These are phyloP conservation scores for Auriscalpium microsporum DNA, from an alignment of 768 basidiomycete species.

Conservation along the genomic window DNA sequence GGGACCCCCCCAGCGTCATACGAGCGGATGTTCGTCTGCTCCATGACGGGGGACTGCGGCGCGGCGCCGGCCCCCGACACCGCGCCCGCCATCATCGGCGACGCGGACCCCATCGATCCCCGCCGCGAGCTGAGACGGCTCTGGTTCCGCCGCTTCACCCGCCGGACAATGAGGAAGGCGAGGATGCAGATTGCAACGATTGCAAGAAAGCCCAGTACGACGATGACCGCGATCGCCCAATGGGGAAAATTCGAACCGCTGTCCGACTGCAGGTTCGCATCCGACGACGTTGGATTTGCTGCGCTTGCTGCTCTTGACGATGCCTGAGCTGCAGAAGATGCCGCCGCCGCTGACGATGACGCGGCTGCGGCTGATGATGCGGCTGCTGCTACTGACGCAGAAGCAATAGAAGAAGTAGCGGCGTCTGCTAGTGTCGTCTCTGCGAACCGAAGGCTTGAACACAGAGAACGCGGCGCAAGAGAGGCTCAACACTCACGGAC, in stretches of 20 bases:
- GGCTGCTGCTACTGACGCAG: constrained; percentile 22
- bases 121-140: constrained; percentile 42
- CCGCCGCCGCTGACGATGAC: constrained; percentile 8
- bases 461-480: constrained; percentile 6
- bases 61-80: constrained; percentile 33
- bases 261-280: constrained; percentile 36
- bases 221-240: constrained; percentile 90
- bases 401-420: constrained; percentile 45
- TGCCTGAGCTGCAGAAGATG: not conserved
- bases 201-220: constrained; percentile 78
- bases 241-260: constrained; percentile 51
- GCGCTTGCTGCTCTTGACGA: constrained; percentile 1
- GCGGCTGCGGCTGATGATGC: constrained; percentile 20
- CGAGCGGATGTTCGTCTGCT: constrained; percentile 22
- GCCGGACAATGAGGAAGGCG: constrained; percentile 64
- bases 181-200: constrained; percentile 62
- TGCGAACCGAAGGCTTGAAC: constrained; percentile 20
- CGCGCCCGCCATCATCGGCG: constrained; percentile 76
- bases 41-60: constrained; percentile 42
- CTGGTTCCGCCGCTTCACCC: constrained; percentile 43
- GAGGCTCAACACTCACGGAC: constrained; percentile 53
- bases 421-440: constrained; percentile 74
- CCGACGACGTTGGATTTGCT: constrained; percentile 6
- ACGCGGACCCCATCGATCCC: constrained; percentile 69
- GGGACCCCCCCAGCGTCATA: constrained; percentile 17